Conservation (phyloP, 352 stramenopile species). For the Phytophthora cryptogea region DNA sequence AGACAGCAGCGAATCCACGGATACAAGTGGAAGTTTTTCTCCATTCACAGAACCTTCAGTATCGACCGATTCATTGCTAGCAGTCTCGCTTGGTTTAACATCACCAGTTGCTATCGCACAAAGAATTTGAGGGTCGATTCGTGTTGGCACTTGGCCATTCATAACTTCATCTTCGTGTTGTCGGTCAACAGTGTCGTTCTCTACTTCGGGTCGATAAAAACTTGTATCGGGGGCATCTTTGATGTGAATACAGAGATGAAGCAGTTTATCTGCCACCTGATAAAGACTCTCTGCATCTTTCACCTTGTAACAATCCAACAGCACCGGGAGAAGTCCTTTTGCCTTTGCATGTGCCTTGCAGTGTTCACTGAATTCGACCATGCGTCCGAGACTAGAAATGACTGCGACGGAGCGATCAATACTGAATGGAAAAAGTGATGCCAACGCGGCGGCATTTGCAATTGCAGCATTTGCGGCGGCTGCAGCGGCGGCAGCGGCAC, state of each 20-base stretch:
- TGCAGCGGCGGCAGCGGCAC: slow-evolving; percentile 23
- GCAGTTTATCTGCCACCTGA: slow-evolving; percentile 63
- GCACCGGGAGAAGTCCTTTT: slow-evolving; percentile 38
- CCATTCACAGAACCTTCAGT: not conserved
- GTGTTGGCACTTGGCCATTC: not conserved
- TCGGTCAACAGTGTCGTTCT: not conserved
- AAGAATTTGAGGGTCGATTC: slow-evolving; percentile 30
- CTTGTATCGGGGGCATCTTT: not conserved
- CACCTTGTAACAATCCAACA: slow-evolving; percentile 53
- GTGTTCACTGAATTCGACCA: slow-evolving; percentile 44
- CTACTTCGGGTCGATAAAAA: not conserved
- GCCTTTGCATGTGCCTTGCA: slow-evolving; percentile 47
- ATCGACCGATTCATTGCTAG: slow-evolving; percentile 2
- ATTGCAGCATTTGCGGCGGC: slow-evolving; percentile 29
- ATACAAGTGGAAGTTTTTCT: slow-evolving; percentile 39
- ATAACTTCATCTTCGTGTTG: slow-evolving; percentile 5
- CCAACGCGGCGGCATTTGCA: slow-evolving; percentile 25
- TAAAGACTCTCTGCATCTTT: slow-evolving; percentile 34
- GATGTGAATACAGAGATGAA: slow-evolving; percentile 49
- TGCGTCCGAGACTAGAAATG: slow-evolving; percentile 53
- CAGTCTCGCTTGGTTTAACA: not conserved
- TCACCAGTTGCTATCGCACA: slow-evolving; percentile 20
- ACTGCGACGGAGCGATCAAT: slow-evolving; percentile 34
- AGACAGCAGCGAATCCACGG: slow-evolving; percentile 35
- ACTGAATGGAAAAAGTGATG: slow-evolving; percentile 38